phyloP scores from a whole-genome alignment of 495 filamentous ascomycete genomes.

The Trichoderma reesei region DNA sequence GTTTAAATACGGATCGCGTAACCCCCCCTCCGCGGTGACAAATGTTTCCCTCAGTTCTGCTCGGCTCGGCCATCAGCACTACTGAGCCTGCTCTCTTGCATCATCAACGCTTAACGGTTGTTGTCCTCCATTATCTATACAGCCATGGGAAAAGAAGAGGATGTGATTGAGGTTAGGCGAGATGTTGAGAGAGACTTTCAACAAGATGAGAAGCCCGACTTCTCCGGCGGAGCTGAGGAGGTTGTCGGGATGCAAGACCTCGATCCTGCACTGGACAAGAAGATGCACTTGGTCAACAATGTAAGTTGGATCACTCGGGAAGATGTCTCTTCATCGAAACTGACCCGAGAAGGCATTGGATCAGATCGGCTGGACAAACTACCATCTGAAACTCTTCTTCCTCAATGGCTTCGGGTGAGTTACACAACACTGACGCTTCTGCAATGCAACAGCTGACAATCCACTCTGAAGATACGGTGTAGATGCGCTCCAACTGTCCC shows the following conservation, averaged over 20 bases:
- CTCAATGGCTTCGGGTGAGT: conserved; percentile 75
- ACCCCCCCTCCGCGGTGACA: too few species aligned
- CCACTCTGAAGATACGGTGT: not conserved
- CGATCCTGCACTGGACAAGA: conserved; percentile 53
- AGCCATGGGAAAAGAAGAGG: not conserved
- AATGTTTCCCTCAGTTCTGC: not conserved
- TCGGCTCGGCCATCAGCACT: not conserved
- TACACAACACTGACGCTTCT: conserved; percentile 38
- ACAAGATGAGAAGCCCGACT: not conserved
- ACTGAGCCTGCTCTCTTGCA: not conserved
- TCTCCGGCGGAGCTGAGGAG: not conserved
- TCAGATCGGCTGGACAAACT: conserved; percentile 80
- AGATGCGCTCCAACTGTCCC: conserved; percentile 5
- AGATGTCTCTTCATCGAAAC: not conserved
- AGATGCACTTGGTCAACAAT: conserved; percentile 62
- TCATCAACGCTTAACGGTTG: not conserved
- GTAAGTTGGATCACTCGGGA: conserved; percentile 21
- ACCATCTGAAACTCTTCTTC: conserved; percentile 76
- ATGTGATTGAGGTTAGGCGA: not conserved
- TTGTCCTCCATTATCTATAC: not conserved
- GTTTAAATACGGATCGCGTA: too few species aligned
- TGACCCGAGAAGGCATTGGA: conserved; percentile 55
- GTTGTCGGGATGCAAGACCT: conserved; percentile 30
- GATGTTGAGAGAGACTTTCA: not conserved
- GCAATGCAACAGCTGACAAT: conserved; percentile 12